phyloP scores from a whole-genome alignment of 345 rosid species.

The Salix exigua region DNA sequence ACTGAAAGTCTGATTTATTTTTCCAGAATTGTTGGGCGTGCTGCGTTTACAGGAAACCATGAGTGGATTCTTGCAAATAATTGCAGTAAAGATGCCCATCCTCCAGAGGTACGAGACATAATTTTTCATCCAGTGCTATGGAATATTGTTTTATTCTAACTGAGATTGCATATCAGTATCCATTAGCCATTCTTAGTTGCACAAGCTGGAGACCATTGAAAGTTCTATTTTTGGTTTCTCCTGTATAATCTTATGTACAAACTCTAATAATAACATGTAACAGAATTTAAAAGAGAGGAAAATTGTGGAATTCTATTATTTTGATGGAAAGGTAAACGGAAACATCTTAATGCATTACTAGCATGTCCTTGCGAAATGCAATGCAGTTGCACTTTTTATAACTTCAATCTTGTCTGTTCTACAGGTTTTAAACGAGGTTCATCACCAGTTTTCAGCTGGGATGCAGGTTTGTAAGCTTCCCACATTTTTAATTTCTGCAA shows the following conservation, averaged over 20 bases:
- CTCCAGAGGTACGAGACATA: conserved; percentile 56
- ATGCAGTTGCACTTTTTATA: not conserved
- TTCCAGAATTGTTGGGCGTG: conserved; percentile 77
- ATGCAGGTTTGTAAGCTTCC: conserved; percentile 63
- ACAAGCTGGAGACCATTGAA: not conserved
- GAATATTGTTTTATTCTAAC: not conserved
- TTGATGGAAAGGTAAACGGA: not conserved
- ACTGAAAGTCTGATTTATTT: conserved; percentile 6
- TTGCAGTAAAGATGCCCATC: conserved; percentile 48
- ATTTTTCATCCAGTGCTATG: not conserved
- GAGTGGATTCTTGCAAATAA: conserved; percentile 72
- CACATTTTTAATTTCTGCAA: not conserved
- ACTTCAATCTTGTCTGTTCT: conserved; percentile 17
- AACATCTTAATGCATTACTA: not conserved
- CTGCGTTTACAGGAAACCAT: conserved; percentile 84
- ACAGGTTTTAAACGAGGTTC: conserved; percentile 71
- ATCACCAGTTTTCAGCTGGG: conserved; percentile 78
- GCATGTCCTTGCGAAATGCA: not conserved
- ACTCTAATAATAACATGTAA: not conserved
- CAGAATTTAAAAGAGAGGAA: not conserved
- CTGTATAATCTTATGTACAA: not conserved
- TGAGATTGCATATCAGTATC: not conserved
- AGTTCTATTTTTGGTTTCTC: not conserved
- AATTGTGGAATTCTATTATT: not conserved
- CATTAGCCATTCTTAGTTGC: not conserved